phyloP scores from a whole-genome alignment of 306 rosid genomes.

The Lagenaria siceraria region DNA sequence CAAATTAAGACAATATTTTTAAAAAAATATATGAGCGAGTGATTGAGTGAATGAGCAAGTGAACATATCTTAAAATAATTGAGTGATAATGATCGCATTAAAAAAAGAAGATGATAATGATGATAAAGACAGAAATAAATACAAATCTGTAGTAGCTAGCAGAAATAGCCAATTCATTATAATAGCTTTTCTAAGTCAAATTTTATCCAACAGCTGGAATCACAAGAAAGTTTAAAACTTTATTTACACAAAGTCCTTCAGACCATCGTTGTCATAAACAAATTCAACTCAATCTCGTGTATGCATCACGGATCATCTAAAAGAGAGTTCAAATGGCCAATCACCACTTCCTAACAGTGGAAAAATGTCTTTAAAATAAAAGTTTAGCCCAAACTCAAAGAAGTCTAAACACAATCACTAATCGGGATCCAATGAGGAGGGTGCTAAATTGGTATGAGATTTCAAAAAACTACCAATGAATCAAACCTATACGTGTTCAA shows the following conservation, averaged over 20 bases:
- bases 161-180: not conserved
- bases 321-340: conserved; percentile 23
- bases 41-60: not conserved
- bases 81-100: conserved; percentile 1
- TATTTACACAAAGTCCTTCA: conserved; percentile 24
- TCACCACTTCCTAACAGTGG: conserved; percentile 5
- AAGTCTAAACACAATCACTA: not conserved
- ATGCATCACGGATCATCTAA: conserved; percentile 30
- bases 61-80: not conserved
- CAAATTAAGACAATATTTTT: not conserved
- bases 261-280: conserved; percentile 22
- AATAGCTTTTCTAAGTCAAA: conserved; percentile 2
- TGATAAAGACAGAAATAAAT: not conserved
- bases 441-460: not conserved
- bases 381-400: not conserved
- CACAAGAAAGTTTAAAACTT: conserved; percentile 36
- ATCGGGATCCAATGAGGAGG: not conserved
- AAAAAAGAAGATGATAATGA: conserved; percentile 2
- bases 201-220: conserved; percentile 21
- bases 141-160: not conserved
- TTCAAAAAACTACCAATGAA: not conserved
- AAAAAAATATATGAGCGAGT: not conserved
- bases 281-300: conserved; percentile 45
- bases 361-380: not conserved
- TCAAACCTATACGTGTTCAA: not conserved